Conservation (phyloP, 257 asterid genomes). For the Nicotiana tabacum region DNA sequence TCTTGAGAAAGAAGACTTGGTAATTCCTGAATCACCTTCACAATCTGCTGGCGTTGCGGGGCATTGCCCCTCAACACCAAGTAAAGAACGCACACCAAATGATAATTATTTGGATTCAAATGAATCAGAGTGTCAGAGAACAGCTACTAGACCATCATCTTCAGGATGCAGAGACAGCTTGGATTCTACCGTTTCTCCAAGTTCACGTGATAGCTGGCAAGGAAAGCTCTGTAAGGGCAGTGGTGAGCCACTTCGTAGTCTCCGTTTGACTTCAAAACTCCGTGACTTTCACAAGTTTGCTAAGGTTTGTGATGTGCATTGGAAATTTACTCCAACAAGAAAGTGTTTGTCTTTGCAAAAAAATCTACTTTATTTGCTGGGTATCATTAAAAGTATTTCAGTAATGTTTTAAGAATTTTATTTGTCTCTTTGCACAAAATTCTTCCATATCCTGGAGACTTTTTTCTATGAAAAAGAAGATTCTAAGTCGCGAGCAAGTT, state of each 20-base stretch:
- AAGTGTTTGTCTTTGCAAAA: background rate
- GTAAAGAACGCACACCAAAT: slow-evolving; percentile 36
- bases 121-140: slow-evolving; percentile 49
- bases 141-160: slow-evolving; percentile 45
- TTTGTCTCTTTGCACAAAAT: background rate
- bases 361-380: background rate
- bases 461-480: background rate
- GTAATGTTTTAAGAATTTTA: background rate
- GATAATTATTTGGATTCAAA: slow-evolving; percentile 49
- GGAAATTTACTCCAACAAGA: background rate
- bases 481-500: background rate
- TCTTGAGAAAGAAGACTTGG: slow-evolving; percentile 64
- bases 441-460: slow-evolving; percentile 1
- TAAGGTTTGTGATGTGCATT: slow-evolving; percentile 49
- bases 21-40: slow-evolving; percentile 57
- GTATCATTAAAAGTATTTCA: background rate
- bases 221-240: slow-evolving; percentile 59
- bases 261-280: slow-evolving; percentile 81
- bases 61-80: slow-evolving; percentile 49
- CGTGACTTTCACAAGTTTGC: slow-evolving; percentile 92
- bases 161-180: slow-evolving; percentile 59
- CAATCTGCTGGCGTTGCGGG: slow-evolving; percentile 35
- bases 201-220: slow-evolving; percentile 66
- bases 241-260: slow-evolving; percentile 71
- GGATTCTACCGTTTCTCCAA: slow-evolving; percentile 57